Evolutionary conservation across 1,139 yeast genomes (phyloP).

Genomic region (Yarrowia galli): DNA sequence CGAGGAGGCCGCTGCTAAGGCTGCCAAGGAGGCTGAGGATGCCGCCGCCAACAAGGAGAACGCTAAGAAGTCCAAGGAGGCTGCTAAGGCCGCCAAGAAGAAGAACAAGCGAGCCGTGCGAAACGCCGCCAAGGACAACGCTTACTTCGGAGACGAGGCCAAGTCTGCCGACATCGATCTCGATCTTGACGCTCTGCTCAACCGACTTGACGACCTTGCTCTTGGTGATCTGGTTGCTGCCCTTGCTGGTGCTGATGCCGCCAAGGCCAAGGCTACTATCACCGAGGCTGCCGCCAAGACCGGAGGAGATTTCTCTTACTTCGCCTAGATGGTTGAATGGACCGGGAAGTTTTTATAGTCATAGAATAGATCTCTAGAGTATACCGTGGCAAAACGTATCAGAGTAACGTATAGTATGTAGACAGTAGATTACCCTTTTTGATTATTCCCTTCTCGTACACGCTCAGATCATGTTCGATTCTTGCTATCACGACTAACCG

Average conservation of each 20-base stretch:
- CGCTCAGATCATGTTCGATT: no score
- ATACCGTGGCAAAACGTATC: no score
- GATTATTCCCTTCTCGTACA: no score
- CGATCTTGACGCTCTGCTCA: constrained; percentile 81
- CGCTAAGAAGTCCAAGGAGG: constrained; percentile 93
- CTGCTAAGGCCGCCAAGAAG: constrained; percentile 96
- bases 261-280: constrained; percentile 61
- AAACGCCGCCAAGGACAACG: constrained; percentile 80
- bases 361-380: constrained; percentile 8
- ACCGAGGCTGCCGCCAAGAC: constrained; percentile 57
- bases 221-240: constrained; percentile 73
- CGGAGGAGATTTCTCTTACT: constrained; percentile 43
- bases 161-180: constrained; percentile 64
- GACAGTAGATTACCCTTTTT: no score
- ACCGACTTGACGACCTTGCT: constrained; percentile 76
- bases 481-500: no score
- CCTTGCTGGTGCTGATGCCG: constrained; percentile 60
- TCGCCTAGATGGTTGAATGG: neutral
- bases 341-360: neutral
- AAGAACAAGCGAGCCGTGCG: constrained; percentile 95
- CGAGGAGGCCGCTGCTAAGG: constrained; percentile 84
- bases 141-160: constrained; percentile 76
- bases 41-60: constrained; percentile 65
- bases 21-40: constrained; percentile 76
- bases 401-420: no score